A percentile compares a stretch with the other conserved stretches of the same genome.
phyloP scores from a whole-genome alignment of 140 eudicot species.

The Senecio squalidus region DNA sequence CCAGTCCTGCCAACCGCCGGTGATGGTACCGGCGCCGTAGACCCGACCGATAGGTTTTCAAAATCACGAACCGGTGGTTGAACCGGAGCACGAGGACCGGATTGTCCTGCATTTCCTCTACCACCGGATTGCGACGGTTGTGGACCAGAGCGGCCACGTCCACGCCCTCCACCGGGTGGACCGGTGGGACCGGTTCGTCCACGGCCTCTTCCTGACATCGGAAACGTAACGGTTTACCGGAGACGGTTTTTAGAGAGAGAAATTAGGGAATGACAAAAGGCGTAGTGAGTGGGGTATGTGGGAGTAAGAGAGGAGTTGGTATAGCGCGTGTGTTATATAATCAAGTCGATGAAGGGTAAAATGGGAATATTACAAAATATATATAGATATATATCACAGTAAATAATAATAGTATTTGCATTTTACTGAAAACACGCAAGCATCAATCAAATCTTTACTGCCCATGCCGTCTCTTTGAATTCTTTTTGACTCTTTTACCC shows the following conservation, averaged over 20 bases:
- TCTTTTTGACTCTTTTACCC: background rate
- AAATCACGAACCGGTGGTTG: background rate
- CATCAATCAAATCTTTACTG: background rate
- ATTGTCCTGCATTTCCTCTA: slow-evolving; percentile 16
- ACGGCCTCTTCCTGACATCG: slow-evolving; percentile 31
- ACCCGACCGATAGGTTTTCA: slow-evolving; percentile 10
- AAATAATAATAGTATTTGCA: too few species aligned
- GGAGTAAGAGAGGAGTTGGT: background rate
- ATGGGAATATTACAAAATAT: background rate
- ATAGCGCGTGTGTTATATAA: background rate
- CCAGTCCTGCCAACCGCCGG: too few species aligned
- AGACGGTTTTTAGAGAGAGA: slow-evolving; percentile 15
- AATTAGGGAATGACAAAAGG: background rate
- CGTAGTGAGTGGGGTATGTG: background rate
- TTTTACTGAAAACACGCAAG: background rate
- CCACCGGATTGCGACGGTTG: background rate
- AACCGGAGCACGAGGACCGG: background rate
- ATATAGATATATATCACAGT: too few species aligned
- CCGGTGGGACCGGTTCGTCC: slow-evolving; percentile 20
- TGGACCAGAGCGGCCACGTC: background rate
- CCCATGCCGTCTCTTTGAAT: background rate
- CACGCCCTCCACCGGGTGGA: slow-evolving; percentile 19
- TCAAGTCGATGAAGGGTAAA: background rate
- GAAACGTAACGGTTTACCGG: background rate
- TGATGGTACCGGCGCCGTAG: slow-evolving; percentile 9